A percentile compares a stretch with the other conserved stretches of the same genome.
Evolutionary conservation across 2,329 filamentous ascomycete species (phyloP).

Genomic region (Beauveria varroae): DNA sequence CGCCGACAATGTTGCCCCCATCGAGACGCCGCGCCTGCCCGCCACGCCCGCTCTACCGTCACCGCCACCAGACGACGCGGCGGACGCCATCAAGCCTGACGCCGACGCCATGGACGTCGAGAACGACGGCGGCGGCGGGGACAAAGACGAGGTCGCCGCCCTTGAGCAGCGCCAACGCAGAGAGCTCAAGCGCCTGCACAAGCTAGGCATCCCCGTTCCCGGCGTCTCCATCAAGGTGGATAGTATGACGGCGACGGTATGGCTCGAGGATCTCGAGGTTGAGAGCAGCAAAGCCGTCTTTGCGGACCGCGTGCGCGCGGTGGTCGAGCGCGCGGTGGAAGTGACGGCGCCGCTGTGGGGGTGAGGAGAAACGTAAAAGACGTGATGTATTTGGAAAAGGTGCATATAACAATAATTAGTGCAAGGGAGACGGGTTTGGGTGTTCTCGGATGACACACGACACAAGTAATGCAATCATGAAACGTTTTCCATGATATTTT

Average conservation of each 20-base stretch:
- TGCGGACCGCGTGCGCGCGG: constrained; percentile 75
- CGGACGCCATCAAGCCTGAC: constrained; percentile 19
- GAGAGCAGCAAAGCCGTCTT: constrained; percentile 75
- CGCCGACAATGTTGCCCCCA: constrained; percentile 69
- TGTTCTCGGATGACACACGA: no score
- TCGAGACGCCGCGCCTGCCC: constrained; percentile 55
- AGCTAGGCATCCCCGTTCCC: constrained; percentile 81
- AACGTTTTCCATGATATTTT: no score
- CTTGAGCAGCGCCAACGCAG: constrained; percentile 50
- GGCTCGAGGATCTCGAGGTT: constrained; percentile 86
- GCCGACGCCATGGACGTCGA: constrained; percentile 14
- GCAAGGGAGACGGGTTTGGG: no score
- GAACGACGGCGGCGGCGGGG: constrained; percentile 21
- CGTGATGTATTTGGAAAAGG: not conserved
- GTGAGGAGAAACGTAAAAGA: constrained; percentile 19
- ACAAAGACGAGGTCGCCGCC: constrained; percentile 27
- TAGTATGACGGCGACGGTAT: constrained; percentile 78
- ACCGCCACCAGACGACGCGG: constrained; percentile 19
- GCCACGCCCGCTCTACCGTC: constrained; percentile 23
- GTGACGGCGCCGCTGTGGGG: constrained; percentile 70
- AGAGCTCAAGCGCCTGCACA: constrained; percentile 73
- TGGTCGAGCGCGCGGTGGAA: constrained; percentile 85
- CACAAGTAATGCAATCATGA: no score
- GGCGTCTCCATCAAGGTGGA: constrained; percentile 83
- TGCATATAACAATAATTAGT: not conserved